Base-by-base conservation (phyloP, 768 basidiomycete species). In the Dioszegia crocea region DNA sequence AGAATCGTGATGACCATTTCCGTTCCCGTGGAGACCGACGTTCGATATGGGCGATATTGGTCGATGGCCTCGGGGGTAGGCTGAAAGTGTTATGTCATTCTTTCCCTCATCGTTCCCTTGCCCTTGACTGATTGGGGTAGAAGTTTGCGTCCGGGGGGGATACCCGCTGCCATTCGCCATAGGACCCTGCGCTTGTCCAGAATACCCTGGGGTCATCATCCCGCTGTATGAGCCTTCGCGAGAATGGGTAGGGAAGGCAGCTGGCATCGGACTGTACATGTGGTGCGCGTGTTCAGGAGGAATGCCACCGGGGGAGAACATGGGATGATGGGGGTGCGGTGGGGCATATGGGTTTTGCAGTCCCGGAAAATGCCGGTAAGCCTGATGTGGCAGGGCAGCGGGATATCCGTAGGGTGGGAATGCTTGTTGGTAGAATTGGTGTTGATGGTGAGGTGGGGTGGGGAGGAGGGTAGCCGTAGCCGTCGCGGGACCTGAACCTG, bases 141-240 rank as follows among this genome's bases (percentile, higher is more conserved):
- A 65, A 24, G 63, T 68, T 41, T 71, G 65, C 2, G 67, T 68
- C 38, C 70, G 58, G 36, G 65, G 65, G 6, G 71, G 71, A 49
- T 69, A 69, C 5, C 66, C 65, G 48, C 64, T 66, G 4, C 65
- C 65, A 54, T 66, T 66, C 31, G 57, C 57, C 62, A 70, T 70
- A 21, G 62, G 65, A 14, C 47, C 47, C 56, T 46, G 41, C n/a
- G 21, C 9, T 19, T 43, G 40, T 10, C 21, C 40, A 52, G 27
- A 45, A 17, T 69, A 67, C 16, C 65, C 63, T 0, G 70, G 65
- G 16, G 63, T 69, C 40, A 67, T 43, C 4, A 67, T 65, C 2
- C 67, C 65, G 8, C 63, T 60, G 50, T 72, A 72, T 10, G 67
- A 67, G 3, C 58, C 59, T 47, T 72, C 70, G 0, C 70, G 47